Evolutionary conservation across 2,329 filamentous ascomycete species (phyloP), one percentile per base, ranked within the genome.

Genomic region (Lasiodiplodia theobromae): DNA sequence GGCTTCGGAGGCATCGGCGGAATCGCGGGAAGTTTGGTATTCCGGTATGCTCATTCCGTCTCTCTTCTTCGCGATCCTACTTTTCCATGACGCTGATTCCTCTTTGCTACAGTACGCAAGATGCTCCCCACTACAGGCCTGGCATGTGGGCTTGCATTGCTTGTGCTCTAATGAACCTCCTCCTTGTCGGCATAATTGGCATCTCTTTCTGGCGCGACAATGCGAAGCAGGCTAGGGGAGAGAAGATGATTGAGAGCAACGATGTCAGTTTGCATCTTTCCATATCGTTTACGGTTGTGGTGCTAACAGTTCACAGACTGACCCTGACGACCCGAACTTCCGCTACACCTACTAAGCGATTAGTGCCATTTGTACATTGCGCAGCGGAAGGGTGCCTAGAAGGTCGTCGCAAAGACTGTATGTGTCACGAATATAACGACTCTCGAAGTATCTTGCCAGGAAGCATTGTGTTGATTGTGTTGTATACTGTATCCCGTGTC

Each of bases 1-100:
- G 91, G 90, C 1, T 88, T 92, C 62, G 92, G 92, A 8, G 92
- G 91, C 2, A 83, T 96, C 31, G 93, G 93, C 47, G 92, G 93
- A 40, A 96, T 96, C 71, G 87, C 88, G 1, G 92, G 92, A 31
- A 88, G 87, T 72, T 82, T 93, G 68, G 89, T 95, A 12, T 96
- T 95, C 80, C 85, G 66, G 56, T 60, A 51, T 5, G 37, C 14
- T 38, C 31, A 7, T 7, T 37, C 51, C 6, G n/a, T 18, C 38
- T 28, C 34, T 44, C 25, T 28, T 31, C 14, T 28, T 31, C 14
- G 4, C 8, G 25, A 6, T n/a, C 44, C 44, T 47, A 21, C 14
- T 10, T 34, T 34, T 34, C 31, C 31, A 34, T 34, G 31, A 23
- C 12, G 37, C 49, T 66, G n/a, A 66, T 38, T 11, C 18, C 11